These are phyloP conservation scores for Microcyclospora pomicola DNA, from an alignment of 2,329 filamentous ascomycete species.

Conservation along the genomic window DNA sequence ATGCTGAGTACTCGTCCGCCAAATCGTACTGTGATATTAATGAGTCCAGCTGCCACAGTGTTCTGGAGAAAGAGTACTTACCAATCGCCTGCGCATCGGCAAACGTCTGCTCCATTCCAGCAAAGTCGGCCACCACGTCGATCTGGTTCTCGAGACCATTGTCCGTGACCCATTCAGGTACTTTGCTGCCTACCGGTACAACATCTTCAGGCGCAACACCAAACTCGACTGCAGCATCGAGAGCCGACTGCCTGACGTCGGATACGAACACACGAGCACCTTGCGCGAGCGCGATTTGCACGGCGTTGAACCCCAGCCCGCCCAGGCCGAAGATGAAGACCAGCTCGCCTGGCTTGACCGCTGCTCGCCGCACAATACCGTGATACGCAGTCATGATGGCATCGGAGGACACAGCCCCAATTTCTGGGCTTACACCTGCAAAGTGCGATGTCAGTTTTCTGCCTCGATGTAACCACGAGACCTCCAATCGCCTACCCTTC, in stretches of 20 bases:
- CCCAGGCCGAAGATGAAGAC: conserved; percentile 30
- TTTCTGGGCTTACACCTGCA: conserved; percentile 13
- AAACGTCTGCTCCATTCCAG: conserved; percentile 23
- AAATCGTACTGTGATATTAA: background rate
- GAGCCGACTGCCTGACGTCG: conserved; percentile 20
- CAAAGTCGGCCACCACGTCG: conserved; percentile 8
- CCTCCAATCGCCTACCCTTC: background rate
- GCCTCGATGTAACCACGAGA: conserved; percentile 6
- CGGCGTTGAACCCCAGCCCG: conserved; percentile 29
- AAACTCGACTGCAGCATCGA: conserved; percentile 20
- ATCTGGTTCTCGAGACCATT: conserved; percentile 2
- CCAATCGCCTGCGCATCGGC: conserved; percentile 24
- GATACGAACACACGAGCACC: conserved; percentile 28
- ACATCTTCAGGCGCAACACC: conserved; percentile 19
- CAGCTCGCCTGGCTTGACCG: conserved; percentile 24
- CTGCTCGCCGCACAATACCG: conserved; percentile 24
- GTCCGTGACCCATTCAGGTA: conserved; percentile 5
- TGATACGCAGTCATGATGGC: conserved; percentile 30
- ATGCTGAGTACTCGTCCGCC: background rate
- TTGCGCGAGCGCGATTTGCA: conserved; percentile 33
- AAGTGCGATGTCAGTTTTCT: background rate
- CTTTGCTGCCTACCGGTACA: conserved; percentile 8
- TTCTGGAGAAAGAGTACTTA: conserved; percentile 9
- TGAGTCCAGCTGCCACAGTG: background rate
- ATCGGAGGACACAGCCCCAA: conserved; percentile 29